These are phyloP conservation scores for Lactarius akahatsu DNA, from an alignment of 768 basidiomycete species.

Conservation along the genomic window DNA sequence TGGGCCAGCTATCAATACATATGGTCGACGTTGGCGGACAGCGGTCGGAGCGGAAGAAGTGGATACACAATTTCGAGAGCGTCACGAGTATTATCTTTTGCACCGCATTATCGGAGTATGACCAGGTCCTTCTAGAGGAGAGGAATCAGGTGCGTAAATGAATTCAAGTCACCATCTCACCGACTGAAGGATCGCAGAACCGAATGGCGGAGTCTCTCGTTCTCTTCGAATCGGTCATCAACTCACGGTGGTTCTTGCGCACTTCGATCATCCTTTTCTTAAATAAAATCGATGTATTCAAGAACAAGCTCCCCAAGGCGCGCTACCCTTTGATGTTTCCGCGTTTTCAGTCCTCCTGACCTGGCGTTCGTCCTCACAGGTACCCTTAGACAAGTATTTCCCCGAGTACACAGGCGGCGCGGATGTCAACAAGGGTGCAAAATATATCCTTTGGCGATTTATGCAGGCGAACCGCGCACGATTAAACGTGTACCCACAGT, in stretches of 20 bases:
- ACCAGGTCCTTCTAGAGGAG: slow-evolving; percentile 69
- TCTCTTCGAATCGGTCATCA: slow-evolving; percentile 76
- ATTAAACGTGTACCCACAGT: slow-evolving; percentile 91
- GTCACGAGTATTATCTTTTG: slow-evolving; percentile 80
- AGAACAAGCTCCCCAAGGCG: slow-evolving; percentile 63
- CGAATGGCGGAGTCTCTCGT: slow-evolving; percentile 74
- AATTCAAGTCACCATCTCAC: neutral
- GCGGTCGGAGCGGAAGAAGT: slow-evolving; percentile 59
- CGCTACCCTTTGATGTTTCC: neutral
- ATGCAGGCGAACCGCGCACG: slow-evolving; percentile 87
- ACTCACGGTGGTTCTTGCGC: slow-evolving; percentile 73
- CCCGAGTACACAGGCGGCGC: slow-evolving; percentile 86
- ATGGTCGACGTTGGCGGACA: slow-evolving; percentile 80
- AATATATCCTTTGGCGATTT: slow-evolving; percentile 93
- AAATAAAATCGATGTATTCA: slow-evolving; percentile 78
- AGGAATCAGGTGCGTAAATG: slow-evolving; percentile 53
- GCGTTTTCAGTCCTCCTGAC: neutral
- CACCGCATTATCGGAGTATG: slow-evolving; percentile 72
- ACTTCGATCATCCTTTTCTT: slow-evolving; percentile 67
- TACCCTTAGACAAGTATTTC: slow-evolving; percentile 76
- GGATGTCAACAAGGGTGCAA: slow-evolving; percentile 92
- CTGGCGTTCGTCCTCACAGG: slow-evolving; percentile 38
- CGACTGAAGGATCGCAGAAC: slow-evolving; percentile 45
- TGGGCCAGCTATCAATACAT: slow-evolving; percentile 59
- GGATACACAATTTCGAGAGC: slow-evolving; percentile 70